These are phyloP conservation scores for Diaporthe caulivora DNA, from an alignment of 2,329 filamentous ascomycete species.

Conservation along the genomic window DNA sequence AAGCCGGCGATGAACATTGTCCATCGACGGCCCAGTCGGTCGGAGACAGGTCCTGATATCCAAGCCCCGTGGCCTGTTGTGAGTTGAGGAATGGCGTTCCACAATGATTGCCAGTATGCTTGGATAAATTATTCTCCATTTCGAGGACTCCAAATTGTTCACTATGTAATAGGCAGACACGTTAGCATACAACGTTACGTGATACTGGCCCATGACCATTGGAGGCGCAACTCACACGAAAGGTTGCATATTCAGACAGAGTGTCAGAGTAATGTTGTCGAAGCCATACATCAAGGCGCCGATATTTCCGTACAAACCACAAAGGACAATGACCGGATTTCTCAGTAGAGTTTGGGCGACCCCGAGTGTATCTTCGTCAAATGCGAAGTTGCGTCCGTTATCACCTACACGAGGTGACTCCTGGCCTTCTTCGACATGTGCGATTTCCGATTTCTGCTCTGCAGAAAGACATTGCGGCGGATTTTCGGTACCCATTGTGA, in stretches of 20 bases:
- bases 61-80: constrained; percentile 28
- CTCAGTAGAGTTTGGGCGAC: constrained; percentile 9
- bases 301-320: constrained; percentile 24
- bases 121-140: constrained; percentile 18
- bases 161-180: no score
- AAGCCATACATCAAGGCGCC: constrained; percentile 34
- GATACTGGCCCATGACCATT: no score
- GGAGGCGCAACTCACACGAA: constrained; percentile 5
- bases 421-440: constrained; percentile 4
- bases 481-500: background rate
- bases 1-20: constrained; percentile 22
- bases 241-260: constrained; percentile 27
- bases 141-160: constrained; percentile 19
- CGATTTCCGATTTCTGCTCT: background rate
- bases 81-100: constrained; percentile 32
- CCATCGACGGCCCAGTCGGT: constrained; percentile 17
- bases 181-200: background rate
- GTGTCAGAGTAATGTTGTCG: constrained; percentile 32
- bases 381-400: background rate
- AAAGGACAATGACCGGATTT: constrained; percentile 10
- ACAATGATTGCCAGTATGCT: constrained; percentile 32
- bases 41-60: constrained; percentile 22
- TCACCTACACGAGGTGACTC: background rate
- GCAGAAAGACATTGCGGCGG: background rate
- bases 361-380: background rate